Evolutionary conservation across 495 filamentous ascomycete genomes (phyloP).

Genomic region (Neurospora sp.): DNA sequence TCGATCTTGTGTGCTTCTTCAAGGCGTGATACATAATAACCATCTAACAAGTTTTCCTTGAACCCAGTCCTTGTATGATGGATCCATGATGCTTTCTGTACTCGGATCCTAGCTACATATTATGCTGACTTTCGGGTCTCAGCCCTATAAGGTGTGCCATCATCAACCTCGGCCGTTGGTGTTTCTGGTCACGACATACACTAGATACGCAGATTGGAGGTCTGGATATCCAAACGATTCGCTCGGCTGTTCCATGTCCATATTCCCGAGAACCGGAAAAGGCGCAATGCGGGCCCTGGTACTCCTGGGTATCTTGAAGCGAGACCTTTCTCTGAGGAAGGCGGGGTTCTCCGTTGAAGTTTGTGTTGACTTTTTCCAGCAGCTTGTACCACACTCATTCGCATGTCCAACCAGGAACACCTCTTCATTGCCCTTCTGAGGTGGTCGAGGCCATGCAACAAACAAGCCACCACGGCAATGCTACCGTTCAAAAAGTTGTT

Average conservation of each 20-base stretch:
- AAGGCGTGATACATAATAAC: background rate
- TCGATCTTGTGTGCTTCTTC: background rate
- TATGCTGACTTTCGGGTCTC: background rate
- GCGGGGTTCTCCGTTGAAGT: background rate
- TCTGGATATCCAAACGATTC: background rate
- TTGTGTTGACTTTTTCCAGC: background rate
- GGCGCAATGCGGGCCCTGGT: background rate
- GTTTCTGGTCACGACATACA: background rate
- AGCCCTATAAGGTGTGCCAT: background rate
- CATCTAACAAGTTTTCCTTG: background rate
- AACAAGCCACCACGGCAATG: background rate
- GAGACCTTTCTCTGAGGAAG: background rate
- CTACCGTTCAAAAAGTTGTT: background rate
- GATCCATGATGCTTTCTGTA: background rate
- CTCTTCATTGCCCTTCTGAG: background rate
- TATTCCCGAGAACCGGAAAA: background rate
- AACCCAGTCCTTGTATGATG: background rate
- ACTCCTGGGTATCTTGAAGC: background rate
- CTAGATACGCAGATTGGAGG: background rate
- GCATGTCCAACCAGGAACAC: background rate
- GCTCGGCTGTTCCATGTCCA: background rate
- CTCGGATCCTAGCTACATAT: background rate
- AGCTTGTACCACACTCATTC: background rate
- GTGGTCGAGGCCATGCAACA: background rate
- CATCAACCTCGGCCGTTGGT: background rate